phyloP scores from a whole-genome alignment of 768 basidiomycete species.

The Russula emetica region DNA sequence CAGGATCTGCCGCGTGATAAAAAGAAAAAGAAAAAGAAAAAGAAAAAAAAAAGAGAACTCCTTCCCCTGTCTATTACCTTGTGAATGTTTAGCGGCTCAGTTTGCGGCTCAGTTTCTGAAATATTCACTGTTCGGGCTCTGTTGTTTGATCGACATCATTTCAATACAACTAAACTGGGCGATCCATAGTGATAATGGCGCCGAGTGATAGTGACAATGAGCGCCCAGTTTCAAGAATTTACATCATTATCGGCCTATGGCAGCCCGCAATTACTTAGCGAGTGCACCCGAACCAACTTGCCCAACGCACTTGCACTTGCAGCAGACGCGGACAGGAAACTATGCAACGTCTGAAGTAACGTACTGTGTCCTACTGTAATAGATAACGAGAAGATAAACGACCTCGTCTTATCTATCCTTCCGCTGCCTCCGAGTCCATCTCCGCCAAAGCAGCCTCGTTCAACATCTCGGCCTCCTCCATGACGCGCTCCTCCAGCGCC shows the following conservation, averaged over 20 bases:
- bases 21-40: too few relatives aligned
- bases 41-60: too few relatives aligned
- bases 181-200: too few relatives aligned
- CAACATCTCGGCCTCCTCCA: conserved; percentile 76
- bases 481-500: conserved; percentile 77
- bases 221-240: background rate
- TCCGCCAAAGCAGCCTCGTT: conserved; percentile 73
- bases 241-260: background rate
- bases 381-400: background rate
- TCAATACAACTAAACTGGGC: too few relatives aligned
- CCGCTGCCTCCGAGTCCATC: conserved; percentile 40
- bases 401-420: background rate
- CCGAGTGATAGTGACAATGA: too few relatives aligned
- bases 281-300: too few relatives aligned
- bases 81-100: too few relatives aligned
- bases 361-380: background rate
- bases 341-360: too few relatives aligned
- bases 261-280: background rate
- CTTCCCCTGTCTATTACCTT: too few relatives aligned
- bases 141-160: background rate
- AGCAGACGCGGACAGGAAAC: too few relatives aligned
- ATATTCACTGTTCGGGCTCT: background rate
- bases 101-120: background rate
- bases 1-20: too few relatives aligned
- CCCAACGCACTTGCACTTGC: too few relatives aligned